Conservation (phyloP, 2,329 filamentous ascomycete species). For the Colletotrichum nymphaeae region DNA sequence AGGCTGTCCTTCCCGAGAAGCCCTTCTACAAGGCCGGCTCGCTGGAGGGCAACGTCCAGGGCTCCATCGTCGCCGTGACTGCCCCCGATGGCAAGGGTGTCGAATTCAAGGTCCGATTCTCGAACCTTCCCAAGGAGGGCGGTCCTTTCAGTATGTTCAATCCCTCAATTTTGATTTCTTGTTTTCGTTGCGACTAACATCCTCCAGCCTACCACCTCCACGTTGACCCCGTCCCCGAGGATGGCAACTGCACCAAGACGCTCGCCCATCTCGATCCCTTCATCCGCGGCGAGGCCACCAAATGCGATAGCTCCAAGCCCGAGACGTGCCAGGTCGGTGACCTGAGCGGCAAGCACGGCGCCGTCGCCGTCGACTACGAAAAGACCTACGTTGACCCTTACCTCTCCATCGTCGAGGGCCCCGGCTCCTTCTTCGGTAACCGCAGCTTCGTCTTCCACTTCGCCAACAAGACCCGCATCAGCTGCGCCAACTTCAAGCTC, state of each 20-base stretch:
- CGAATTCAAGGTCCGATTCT: constrained; percentile 64
- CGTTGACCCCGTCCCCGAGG: constrained; percentile 67
- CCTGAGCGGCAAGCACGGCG: constrained; percentile 79
- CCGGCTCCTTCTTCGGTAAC: constrained; percentile 72
- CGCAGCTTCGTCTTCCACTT: constrained; percentile 74
- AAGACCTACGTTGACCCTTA: constrained; percentile 67
- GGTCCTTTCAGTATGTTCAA: constrained; percentile 69
- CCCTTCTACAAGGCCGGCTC: constrained; percentile 61
- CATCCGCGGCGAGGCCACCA: constrained; percentile 68
- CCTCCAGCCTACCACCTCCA: constrained; percentile 79
- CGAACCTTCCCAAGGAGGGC: constrained; percentile 66
- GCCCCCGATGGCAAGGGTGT: constrained; percentile 65
- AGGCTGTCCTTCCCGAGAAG: constrained; percentile 65
- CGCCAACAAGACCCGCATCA: constrained; percentile 71
- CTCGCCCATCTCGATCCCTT: constrained; percentile 79
- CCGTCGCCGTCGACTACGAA: constrained; percentile 60
- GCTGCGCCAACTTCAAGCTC: constrained; percentile 70
- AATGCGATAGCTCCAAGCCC: constrained; percentile 68
- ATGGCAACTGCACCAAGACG: constrained; percentile 79
- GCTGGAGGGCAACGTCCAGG: constrained; percentile 65
- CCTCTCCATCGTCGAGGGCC: constrained; percentile 62
- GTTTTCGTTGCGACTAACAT: constrained; percentile 12
- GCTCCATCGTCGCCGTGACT: constrained; percentile 60
- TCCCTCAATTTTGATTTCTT: neutral
- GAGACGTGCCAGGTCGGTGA: constrained; percentile 82